These are phyloP conservation scores for Musa itinerans DNA, from an alignment of 176 grass and related monocot species.

Conservation along the genomic window DNA sequence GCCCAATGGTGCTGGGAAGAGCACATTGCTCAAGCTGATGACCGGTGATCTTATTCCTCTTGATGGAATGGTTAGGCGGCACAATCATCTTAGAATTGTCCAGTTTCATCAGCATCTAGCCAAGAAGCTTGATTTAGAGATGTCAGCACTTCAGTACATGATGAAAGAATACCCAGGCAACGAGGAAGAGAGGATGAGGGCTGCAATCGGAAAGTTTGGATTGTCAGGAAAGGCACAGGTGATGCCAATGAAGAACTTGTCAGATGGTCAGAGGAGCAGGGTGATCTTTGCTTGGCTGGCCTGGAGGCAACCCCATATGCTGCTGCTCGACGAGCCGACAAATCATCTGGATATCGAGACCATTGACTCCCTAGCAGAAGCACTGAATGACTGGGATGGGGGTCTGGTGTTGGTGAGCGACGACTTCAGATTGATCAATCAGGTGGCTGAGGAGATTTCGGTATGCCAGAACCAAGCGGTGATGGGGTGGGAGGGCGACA, in stretches of 20 bases:
- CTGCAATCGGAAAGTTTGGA: constrained; percentile 67
- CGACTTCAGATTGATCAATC: constrained; percentile 88
- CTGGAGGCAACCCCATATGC: constrained; percentile 60
- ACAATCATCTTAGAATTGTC: constrained; percentile 84
- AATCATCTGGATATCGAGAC: constrained; percentile 92
- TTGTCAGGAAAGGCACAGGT: constrained; percentile 76
- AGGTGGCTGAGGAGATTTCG: constrained; percentile 91
- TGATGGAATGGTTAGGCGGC: constrained; percentile 86
- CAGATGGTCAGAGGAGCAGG: constrained; percentile 71
- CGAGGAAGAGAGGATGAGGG: constrained; percentile 81
- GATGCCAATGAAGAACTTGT: constrained; percentile 93
- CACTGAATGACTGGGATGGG: constrained; percentile 82
- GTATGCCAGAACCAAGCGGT: constrained; percentile 82
- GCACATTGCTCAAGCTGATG: constrained; percentile 89
- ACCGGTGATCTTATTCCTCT: constrained; percentile 56
- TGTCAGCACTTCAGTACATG: constrained; percentile 72
- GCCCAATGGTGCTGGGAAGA: constrained; percentile 87
- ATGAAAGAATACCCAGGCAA: constrained; percentile 79
- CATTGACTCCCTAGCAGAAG: constrained; percentile 82
- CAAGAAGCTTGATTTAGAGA: constrained; percentile 73
- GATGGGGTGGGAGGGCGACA: constrained; percentile 69
- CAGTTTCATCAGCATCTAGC: constrained; percentile 82
- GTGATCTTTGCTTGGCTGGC: constrained; percentile 86
- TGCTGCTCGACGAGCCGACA: constrained; percentile 76
- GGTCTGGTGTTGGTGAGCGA: constrained; percentile 87